Base-by-base conservation (phyloP, 116 monocot species). In the Iris pallida region DNA sequence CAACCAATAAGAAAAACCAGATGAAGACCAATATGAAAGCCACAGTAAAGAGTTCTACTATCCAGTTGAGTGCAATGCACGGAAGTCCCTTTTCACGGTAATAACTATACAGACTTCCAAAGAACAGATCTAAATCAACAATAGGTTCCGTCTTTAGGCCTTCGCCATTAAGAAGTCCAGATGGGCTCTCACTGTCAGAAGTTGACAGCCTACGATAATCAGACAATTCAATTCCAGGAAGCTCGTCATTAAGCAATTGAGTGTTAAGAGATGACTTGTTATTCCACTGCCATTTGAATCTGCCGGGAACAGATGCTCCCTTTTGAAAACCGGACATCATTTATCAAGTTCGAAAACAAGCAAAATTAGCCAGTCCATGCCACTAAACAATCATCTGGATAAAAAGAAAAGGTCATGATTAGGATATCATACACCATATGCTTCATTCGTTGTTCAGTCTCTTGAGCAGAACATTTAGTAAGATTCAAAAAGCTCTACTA, bases 51-150 rank as follows among this genome's bases (percentile, higher is more conserved):
- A 96, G 78, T 55, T 92, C 96, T 9, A 96, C 79, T 47, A 87
- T 92, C 96, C 96, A 96, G 71, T 89, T 89, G 49, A 74, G 78
- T 53, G 85, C 66, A 55, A 96, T 96, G 84, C 92, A 96, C 53
- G 82, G 73, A 13, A 96, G 81, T 57, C 92, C 96, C 78, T 96
- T 96, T 48, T 89, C 85, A 16, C 89, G 84, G 52, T 89, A 87
- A 61, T 96, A 96, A 68, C 75, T 82, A 44, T 96, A 96, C 19
- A 96, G 42, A 52, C 92, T 86, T 56, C 85, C 89, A 67, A 96
- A 85, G 63, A 96, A 96, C 7, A 96, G 73, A 77, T 96, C 96
- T 66, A 96, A 78, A 71, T 96, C 96, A 77, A 83, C 65, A 61
- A 92, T 92, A 11, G 79, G 68, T 55, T 96, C 87, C 42, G 53